Base-by-base conservation (phyloP, 768 basidiomycete species). In the Boletus insuetus region DNA sequence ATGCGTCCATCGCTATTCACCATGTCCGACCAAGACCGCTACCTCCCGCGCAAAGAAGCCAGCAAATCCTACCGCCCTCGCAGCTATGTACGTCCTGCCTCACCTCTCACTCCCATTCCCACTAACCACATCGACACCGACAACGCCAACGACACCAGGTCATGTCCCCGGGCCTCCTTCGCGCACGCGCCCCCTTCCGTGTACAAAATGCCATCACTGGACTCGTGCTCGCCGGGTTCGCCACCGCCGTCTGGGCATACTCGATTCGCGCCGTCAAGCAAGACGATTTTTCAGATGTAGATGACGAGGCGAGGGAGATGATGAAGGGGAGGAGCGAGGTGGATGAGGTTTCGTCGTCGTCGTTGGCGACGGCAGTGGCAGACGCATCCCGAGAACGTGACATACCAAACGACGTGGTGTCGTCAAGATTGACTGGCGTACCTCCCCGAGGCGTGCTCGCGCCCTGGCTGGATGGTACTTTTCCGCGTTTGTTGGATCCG, bases 251-350 rank as follows among this genome's bases (percentile, higher is more conserved):
- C 10, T 98, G 92, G 83, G 79, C 85, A 5, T 98, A 98, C 74
- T 94, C 94, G 17, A 96, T 98, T 66, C 82, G 84, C 31, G 94
- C 94, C 29, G 94, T 98, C 52, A 93, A 89, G 66, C 94, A 98
- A 66, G 94, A 97, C 67, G 85, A 89, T 39, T 97, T 96, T 67
- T 85, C 88, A 60, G 91, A 93, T 68, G 79, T 91, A 40, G 90
- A 91, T 63, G 87, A 89, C 58, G 88, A 90, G 66, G 91, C 85
- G 29, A 75, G 74, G 57, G 80, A 80, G 40, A 77, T 87, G 63
- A 79, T 75, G 32, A 69, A 8, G 58, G 68, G 49, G 24, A n/a
- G 9, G 49, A 37, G 17, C 6, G 12, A 6, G 19, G 2, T 2
- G 20, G 10, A 13, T 17, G n/a, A 4, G 34, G 34, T 35, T 14